Evolutionary conservation across 371 early-diverging fungal species (phyloP).

Genomic region (Apophysomyces ossiformis): DNA sequence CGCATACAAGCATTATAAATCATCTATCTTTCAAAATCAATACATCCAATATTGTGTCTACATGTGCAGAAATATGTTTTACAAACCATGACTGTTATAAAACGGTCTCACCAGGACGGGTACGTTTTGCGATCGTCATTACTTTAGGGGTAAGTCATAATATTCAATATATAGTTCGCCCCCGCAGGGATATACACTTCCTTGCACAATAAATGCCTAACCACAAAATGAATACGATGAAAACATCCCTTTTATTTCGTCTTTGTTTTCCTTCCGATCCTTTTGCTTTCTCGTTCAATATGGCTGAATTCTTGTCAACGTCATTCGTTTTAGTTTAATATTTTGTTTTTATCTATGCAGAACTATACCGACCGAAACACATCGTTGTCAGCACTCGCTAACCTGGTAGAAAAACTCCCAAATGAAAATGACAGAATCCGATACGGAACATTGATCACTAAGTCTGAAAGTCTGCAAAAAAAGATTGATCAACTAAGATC

Average conservation of each 20-base stretch:
- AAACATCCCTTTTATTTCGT: conserved; percentile 78
- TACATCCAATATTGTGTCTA: no score
- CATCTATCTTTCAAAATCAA: no score
- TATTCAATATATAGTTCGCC: no score
- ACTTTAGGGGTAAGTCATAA: no score
- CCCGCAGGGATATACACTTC: not conserved
- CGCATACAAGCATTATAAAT: no score
- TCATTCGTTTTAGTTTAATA: not conserved
- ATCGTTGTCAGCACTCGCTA: not conserved
- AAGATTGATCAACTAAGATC: not conserved
- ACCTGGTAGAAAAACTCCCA: not conserved
- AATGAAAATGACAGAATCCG: not conserved
- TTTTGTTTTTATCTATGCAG: not conserved
- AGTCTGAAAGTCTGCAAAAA: not conserved
- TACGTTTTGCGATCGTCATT: no score
- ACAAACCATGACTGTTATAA: no score
- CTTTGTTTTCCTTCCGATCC: conserved; percentile 54
- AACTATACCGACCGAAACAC: not conserved
- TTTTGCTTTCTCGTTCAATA: conserved; percentile 7
- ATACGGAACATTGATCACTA: not conserved
- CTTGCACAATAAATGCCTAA: no score
- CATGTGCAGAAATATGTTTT: no score
- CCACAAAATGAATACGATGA: no score
- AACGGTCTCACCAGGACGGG: no score
- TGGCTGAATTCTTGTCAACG: not conserved